phyloP scores from a whole-genome alignment of 1,139 yeast genomes.

The Geotrichum reessii region DNA sequence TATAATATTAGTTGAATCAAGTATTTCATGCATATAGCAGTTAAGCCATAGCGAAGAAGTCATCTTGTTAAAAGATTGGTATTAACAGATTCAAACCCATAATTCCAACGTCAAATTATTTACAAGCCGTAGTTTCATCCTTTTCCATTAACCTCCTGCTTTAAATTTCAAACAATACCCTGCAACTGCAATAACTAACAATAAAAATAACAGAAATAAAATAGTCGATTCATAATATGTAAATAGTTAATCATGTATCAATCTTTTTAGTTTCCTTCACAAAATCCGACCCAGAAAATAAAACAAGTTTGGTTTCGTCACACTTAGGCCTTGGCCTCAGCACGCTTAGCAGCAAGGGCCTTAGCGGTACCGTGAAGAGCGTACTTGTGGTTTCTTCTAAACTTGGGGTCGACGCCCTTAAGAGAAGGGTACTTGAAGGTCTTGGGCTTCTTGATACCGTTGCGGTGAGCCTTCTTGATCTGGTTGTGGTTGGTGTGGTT shows the following conservation, averaged over 20 bases:
- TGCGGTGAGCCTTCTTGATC: conserved; percentile 98
- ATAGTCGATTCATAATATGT: background rate
- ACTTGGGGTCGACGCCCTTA: conserved; percentile 98
- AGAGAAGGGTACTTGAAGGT: conserved; percentile 96
- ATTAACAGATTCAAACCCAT: background rate
- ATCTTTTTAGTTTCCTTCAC: background rate
- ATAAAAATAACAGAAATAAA: background rate
- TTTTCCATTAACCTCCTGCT: background rate
- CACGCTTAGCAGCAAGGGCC: conserved; percentile 58
- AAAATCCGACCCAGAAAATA: background rate
- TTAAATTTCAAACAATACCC: background rate
- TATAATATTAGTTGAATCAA: no score
- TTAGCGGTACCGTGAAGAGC: conserved; percentile 97
- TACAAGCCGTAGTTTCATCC: no score
- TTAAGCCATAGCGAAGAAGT: no score
- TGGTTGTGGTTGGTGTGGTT: conserved; percentile 99
- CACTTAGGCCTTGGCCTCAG: conserved; percentile 18
- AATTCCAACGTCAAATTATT: no score
- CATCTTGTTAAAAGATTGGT: no score
- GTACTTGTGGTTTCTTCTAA: conserved; percentile 97
- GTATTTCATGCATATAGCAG: no score
- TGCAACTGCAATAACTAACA: background rate
- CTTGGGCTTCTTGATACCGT: conserved; percentile 99
- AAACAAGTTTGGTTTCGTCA: background rate
- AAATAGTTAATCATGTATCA: background rate